A percentile compares a stretch with the other conserved stretches of the same genome.
phyloP scores from a whole-genome alignment of 2,329 filamentous ascomycete species.

The Neofusicoccum sp. region DNA sequence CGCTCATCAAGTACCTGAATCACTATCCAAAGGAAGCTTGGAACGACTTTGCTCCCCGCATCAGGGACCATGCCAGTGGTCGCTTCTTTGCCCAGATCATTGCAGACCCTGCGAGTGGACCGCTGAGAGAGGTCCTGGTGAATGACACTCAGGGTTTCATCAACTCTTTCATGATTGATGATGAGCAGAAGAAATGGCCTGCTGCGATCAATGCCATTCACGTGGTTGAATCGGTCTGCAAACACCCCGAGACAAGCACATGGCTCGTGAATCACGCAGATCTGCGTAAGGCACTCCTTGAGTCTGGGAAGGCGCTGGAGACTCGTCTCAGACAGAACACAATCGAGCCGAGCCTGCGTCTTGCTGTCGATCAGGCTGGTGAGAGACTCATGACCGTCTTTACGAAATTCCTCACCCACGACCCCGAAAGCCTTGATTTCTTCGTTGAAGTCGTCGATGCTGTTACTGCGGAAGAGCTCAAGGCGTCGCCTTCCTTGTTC shows the following conservation, averaged over 20 bases:
- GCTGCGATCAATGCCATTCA: constrained; percentile 86
- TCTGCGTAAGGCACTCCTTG: constrained; percentile 58
- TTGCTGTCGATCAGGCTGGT: constrained; percentile 84
- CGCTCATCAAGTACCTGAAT: constrained; percentile 90
- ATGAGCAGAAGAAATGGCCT: constrained; percentile 68
- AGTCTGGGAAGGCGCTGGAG: constrained; percentile 75
- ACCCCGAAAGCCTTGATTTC: constrained; percentile 74
- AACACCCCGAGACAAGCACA: constrained; percentile 60
- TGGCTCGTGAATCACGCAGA: constrained; percentile 63
- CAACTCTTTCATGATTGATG: constrained; percentile 61
- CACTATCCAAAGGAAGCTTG: constrained; percentile 88
- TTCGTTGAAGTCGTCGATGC: constrained; percentile 82
- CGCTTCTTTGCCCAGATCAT: constrained; percentile 89
- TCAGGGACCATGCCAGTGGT: constrained; percentile 84
- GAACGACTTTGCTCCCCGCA: constrained; percentile 71
- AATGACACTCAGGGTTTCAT: constrained; percentile 72
- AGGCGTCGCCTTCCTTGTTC: constrained; percentile 70
- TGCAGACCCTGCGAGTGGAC: constrained; percentile 68
- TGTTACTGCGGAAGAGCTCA: constrained; percentile 79
- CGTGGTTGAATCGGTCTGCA: constrained; percentile 74
- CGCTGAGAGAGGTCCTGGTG: constrained; percentile 71
- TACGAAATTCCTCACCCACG: constrained; percentile 72
- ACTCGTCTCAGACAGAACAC: constrained; percentile 67
- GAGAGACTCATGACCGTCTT: constrained; percentile 86
- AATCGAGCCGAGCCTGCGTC: constrained; percentile 68